Conservation (phyloP, 129 eudicot genomes). For the Pittosporum tobira region DNA sequence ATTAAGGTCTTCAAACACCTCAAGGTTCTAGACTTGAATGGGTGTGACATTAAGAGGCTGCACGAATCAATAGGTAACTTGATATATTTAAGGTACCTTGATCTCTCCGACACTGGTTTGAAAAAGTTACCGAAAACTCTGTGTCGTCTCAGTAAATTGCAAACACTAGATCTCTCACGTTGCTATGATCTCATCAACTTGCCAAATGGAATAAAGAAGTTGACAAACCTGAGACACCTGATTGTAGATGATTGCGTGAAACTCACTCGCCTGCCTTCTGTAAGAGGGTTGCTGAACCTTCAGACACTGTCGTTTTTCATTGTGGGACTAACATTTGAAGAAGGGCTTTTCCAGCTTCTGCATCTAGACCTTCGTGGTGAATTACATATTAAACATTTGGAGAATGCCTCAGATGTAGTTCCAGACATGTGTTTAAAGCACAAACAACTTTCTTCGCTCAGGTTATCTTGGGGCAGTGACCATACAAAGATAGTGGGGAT, state of each 20-base stretch:
- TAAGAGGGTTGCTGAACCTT: constrained; percentile 11
- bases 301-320: constrained; percentile 16
- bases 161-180: constrained; percentile 14
- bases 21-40: constrained; percentile 16
- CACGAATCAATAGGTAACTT: constrained; percentile 14
- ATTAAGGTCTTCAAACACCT: constrained; percentile 1
- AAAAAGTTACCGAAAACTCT: constrained; percentile 14
- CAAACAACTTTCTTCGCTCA: constrained; percentile 8
- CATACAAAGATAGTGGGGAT: not conserved
- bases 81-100: constrained; percentile 18
- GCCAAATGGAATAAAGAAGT: constrained; percentile 7
- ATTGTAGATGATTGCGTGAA: constrained; percentile 5
- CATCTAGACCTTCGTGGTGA: constrained; percentile 14
- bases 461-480: constrained; percentile 15
- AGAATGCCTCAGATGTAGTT: constrained; percentile 2
- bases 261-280: constrained; percentile 13
- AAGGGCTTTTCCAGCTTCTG: constrained; percentile 12
- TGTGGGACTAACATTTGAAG: constrained; percentile 10
- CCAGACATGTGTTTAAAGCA: constrained; percentile 10
- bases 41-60: constrained; percentile 14
- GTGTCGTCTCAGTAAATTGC: constrained; percentile 16
- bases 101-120: constrained; percentile 10
- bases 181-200: constrained; percentile 11
- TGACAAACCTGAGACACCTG: constrained; percentile 12
- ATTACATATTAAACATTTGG: constrained; percentile 5